Conservation (phyloP, 1,284 basidiomycete genomes). For the Trametes pubescens region DNA sequence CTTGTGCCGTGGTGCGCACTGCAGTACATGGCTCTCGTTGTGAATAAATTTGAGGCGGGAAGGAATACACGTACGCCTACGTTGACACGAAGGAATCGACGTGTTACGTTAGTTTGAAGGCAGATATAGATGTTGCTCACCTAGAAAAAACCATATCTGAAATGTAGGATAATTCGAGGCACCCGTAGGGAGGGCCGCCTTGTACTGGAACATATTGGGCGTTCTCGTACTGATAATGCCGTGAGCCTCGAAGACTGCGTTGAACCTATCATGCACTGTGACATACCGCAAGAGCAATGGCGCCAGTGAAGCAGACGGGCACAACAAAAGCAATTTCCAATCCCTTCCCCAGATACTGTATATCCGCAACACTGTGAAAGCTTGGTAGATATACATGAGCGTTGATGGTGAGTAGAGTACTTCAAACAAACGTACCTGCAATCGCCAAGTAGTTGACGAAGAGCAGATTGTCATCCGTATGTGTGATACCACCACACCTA, state of each 20-base stretch:
- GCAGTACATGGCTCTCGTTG: too few species aligned
- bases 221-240: background rate
- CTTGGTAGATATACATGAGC: background rate
- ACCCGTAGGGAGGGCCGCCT: background rate
- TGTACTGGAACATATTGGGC: background rate
- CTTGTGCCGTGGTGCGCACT: too few species aligned
- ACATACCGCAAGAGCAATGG: conserved; percentile 9
- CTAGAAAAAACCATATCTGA: too few species aligned
- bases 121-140: too few species aligned
- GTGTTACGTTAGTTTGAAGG: too few species aligned
- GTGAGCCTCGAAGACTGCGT: too few species aligned
- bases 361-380: conserved; percentile 17
- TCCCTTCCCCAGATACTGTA: conserved; percentile 24
- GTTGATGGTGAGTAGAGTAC: background rate
- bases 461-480: background rate
- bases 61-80: too few species aligned
- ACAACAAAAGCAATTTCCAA: conserved; percentile 21
- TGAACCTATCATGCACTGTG: background rate
- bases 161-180: background rate
- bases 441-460: background rate
- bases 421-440: background rate
- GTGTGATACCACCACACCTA: conserved; percentile 12
- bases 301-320: conserved; percentile 11
- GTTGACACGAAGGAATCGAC: too few species aligned
- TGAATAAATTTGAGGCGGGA: too few species aligned